Conservation (phyloP, 2,329 filamentous ascomycete genomes). For the Teratosphaeriaceae sp. region DNA sequence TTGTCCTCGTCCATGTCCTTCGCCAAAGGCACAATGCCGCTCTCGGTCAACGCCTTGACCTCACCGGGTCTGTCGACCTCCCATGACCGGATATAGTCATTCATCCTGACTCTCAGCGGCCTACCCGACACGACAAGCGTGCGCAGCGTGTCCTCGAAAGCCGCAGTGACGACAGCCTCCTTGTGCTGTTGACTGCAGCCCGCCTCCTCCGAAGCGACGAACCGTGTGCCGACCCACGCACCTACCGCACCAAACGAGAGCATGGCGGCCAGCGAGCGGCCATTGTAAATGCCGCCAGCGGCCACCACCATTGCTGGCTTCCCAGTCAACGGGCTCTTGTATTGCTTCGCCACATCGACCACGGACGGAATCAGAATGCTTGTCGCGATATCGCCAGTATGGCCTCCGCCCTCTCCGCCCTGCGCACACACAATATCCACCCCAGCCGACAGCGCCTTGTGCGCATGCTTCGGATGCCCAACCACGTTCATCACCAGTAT, state of each 20-base stretch:
- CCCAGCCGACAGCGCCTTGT: constrained; percentile 78
- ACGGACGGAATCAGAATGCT: constrained; percentile 83
- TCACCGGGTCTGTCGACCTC: constrained; percentile 62
- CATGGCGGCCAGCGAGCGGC: constrained; percentile 69
- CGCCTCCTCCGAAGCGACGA: constrained; percentile 77
- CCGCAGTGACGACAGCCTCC: constrained; percentile 70
- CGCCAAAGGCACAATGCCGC: constrained; percentile 73
- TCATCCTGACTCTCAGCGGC: constrained; percentile 71
- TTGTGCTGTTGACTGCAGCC: constrained; percentile 79
- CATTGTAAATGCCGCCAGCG: constrained; percentile 80
- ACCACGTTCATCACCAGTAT: constrained; percentile 98
- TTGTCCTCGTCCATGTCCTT: constrained; percentile 76
- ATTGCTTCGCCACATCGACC: constrained; percentile 71
- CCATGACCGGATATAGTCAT: constrained; percentile 79
- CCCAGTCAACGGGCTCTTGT: constrained; percentile 65
- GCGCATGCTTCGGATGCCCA: constrained; percentile 82
- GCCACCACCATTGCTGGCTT: constrained; percentile 73
- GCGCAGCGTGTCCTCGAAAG: constrained; percentile 70
- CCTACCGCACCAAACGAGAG: constrained; percentile 83
- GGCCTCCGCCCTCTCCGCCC: constrained; percentile 87
- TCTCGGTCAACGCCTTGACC: constrained; percentile 67
- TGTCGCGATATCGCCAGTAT: constrained; percentile 82
- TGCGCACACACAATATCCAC: constrained; percentile 91
- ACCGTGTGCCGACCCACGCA: constrained; percentile 92
- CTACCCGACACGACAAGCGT: constrained; percentile 78